Percentiles rank a stretch among this genome's conserved stretches.
Conservation (phyloP, 805 yeast genomes). For the Starmerella floricola region DNA sequence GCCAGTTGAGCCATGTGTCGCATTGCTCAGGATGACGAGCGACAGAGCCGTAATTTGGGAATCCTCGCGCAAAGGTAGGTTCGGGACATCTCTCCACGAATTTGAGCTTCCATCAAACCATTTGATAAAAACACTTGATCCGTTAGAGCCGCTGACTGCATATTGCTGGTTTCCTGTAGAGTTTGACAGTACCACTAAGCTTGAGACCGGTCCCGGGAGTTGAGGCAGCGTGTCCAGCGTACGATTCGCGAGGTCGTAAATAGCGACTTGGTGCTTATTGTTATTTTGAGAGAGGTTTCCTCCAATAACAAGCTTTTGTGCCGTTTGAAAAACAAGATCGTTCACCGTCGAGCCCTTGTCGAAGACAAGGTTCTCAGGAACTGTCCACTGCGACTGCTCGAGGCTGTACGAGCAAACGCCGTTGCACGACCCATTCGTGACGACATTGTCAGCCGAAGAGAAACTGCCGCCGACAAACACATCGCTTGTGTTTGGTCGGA, state of each 20-base stretch:
- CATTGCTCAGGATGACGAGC: not conserved
- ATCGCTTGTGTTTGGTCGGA: conserved; percentile 12
- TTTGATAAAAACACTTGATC: not conserved
- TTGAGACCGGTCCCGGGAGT: conserved; percentile 25
- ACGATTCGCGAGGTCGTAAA: conserved; percentile 40
- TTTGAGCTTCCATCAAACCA: conserved; percentile 1
- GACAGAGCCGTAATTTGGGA: conserved; percentile 6
- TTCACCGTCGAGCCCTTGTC: conserved; percentile 1
- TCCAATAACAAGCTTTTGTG: conserved; percentile 33
- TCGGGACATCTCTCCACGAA: conserved; percentile 7
- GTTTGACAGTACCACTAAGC: conserved; percentile 11
- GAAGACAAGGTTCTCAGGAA: not conserved
- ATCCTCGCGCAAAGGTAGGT: not conserved
- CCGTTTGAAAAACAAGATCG: conserved; percentile 30
- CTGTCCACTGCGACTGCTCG: conserved; percentile 24
- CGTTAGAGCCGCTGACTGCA: conserved; percentile 4
- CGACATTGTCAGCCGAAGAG: not conserved
- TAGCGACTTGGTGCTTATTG: conserved; percentile 34
- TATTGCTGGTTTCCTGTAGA: conserved; percentile 1
- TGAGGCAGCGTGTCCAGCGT: conserved; percentile 35
- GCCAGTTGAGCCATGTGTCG: not conserved
- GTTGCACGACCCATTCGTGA: conserved; percentile 2
- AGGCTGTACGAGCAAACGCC: conserved; percentile 48
- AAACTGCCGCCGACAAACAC: conserved; percentile 15
- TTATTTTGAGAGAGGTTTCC: conserved; percentile 43